Base-by-base conservation (phyloP, 768 basidiomycete genomes). In the Grammothele lineata region DNA sequence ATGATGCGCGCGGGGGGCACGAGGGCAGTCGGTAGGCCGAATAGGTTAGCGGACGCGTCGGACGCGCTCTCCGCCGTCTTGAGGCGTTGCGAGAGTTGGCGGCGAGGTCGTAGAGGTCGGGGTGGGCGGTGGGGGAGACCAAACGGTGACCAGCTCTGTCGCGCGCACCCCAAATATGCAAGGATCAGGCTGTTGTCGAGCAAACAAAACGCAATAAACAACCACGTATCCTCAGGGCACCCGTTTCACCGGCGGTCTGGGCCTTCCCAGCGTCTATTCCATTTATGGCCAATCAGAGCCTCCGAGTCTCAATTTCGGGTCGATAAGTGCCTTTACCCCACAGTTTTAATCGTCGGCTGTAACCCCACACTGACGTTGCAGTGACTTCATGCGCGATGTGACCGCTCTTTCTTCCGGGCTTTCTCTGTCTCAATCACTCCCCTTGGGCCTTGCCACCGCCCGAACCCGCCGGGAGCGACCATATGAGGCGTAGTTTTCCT, bases 1-100 rank as follows among this genome's bases (percentile, higher is more conserved):
- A 46, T 47, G 47, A 49, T 43, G 50, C 19, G 53, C 41, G 51
- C 37, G 45, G 45, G 26, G 40, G 14, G 40, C 57, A 59, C 59
- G 59, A 58, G 57, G 57, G 46, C 14, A 30, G 27, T 7, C 43
- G 39, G 38, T 41, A 23, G 36, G 35, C 26, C 21, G 42, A 45
- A 53, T 47, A 23, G 21, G 48, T 36, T 46, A 36, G 47, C 43
- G 36, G 40, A 47, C 55, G 55, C 51, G 51, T 41, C 52, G 23
- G 30, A 27, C 40, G 43, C 51, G 51, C 45, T 50, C 42, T 40
- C 43, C 40, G 55, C 32, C 41, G 51, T 32, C 5, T 30, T 14
- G 9, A 14, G 43, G 48, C 23, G 42, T 19, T 17, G 40, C 43
- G 44, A 48, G 36, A 24, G 45, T 38, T 26, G 54, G 38, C 12